Percentiles rank a stretch among this genome's conserved stretches.
phyloP scores from a whole-genome alignment of 495 filamentous ascomycete genomes.

The Choiromyces venosus region DNA sequence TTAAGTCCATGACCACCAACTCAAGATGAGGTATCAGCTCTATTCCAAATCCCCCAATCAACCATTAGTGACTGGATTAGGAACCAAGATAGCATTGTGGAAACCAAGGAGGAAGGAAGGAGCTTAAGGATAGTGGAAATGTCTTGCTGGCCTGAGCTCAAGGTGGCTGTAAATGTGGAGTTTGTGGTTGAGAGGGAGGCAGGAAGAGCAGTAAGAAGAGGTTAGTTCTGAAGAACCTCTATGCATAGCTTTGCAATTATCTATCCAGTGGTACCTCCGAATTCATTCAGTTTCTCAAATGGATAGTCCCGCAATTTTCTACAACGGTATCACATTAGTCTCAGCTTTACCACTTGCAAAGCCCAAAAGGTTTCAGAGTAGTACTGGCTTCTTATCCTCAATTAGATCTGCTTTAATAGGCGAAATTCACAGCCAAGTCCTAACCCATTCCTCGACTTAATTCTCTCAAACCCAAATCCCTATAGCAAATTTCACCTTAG shows the following conservation, averaged over 20 bases:
- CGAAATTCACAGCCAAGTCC: slow-evolving; percentile 3
- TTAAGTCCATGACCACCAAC: no score
- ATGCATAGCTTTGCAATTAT: neutral
- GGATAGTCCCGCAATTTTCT: neutral
- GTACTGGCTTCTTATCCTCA: neutral
- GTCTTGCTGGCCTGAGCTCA: neutral
- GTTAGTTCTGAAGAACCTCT: neutral
- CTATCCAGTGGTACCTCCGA: neutral
- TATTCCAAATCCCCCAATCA: no score
- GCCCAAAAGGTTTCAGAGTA: neutral
- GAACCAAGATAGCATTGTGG: no score
- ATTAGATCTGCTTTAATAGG: neutral
- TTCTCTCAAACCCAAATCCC: neutral
- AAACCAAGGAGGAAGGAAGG: no score
- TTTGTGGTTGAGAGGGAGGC: neutral
- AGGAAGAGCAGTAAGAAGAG: neutral
- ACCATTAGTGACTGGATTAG: no score
- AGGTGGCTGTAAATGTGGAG: neutral
- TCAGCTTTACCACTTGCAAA: neutral
- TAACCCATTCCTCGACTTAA: no score
- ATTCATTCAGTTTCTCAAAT: neutral
- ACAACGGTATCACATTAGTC: neutral
- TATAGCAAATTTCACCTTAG: neutral
- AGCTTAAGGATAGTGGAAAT: neutral
- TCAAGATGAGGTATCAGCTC: no score